Evolutionary conservation across 768 basidiomycete species (phyloP).

Genomic region (Steccherinum ochraceum): DNA sequence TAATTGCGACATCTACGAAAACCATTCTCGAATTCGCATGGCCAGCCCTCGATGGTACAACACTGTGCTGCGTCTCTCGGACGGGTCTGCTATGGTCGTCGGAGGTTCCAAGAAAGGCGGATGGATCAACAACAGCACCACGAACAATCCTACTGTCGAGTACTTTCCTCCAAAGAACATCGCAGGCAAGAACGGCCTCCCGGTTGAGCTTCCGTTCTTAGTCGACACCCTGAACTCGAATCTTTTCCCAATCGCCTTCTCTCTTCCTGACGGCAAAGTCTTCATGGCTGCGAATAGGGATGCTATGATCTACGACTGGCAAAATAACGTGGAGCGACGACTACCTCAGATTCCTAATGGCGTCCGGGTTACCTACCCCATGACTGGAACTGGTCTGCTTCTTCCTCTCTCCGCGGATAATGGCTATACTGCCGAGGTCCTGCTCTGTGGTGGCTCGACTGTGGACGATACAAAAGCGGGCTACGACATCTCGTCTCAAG

Average conservation of each 20-base stretch:
- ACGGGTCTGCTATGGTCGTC: constrained; percentile 80
- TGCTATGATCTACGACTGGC: constrained; percentile 78
- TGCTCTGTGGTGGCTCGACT: constrained; percentile 73
- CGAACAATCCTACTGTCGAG: constrained; percentile 77
- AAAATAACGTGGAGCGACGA: constrained; percentile 48
- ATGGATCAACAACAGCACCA: constrained; percentile 79
- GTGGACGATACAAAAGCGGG: constrained; percentile 54
- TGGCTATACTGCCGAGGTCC: constrained; percentile 58
- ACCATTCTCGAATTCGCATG: constrained; percentile 59
- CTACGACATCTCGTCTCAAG: constrained; percentile 64
- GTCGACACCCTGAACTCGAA: constrained; percentile 74
- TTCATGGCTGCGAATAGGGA: constrained; percentile 78
- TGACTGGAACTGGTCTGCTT: constrained; percentile 70
- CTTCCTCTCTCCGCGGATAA: constrained; percentile 62
- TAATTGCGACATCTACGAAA: constrained; percentile 58
- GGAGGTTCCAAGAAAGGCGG: constrained; percentile 79
- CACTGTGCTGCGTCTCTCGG: constrained; percentile 59
- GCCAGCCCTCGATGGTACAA: constrained; percentile 81
- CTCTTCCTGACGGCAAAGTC: constrained; percentile 60
- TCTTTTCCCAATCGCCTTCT: constrained; percentile 72
- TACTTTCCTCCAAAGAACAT: constrained; percentile 79
- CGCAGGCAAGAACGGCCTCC: constrained; percentile 58
- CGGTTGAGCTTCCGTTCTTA: constrained; percentile 58
- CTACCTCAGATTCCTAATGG: constrained; percentile 71
- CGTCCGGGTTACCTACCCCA: constrained; percentile 78